Percentiles rank a stretch among this genome's conserved stretches.
Conservation (phyloP, 805 yeast genomes). For the Sugiyamaella mastotermitis region DNA sequence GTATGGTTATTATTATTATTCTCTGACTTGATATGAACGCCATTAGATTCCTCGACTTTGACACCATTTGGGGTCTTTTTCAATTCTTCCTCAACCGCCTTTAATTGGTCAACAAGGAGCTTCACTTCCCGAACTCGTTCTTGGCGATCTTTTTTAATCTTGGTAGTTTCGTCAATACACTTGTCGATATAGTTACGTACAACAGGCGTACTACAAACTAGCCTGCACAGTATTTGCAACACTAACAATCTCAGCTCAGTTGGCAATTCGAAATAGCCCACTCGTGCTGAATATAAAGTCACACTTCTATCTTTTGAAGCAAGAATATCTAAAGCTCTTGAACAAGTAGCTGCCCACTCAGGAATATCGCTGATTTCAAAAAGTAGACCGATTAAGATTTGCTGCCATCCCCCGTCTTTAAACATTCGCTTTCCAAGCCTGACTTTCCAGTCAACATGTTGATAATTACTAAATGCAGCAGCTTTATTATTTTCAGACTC, state of each 20-base stretch:
- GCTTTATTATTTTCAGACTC: conserved; percentile 16
- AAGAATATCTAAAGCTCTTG: conserved; percentile 43
- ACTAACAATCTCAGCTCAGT: conserved; percentile 49
- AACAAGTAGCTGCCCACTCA: conserved; percentile 45
- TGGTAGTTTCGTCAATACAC: conserved; percentile 58
- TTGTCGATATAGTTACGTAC: conserved; percentile 63
- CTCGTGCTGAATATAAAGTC: conserved; percentile 42
- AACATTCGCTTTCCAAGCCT: conserved; percentile 68
- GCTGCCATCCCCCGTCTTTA: conserved; percentile 82
- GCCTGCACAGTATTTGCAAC: conserved; percentile 56
- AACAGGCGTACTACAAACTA: conserved; percentile 51
- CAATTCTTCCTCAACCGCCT: conserved; percentile 38
- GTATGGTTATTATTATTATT: conserved; percentile 6
- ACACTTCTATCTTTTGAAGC: conserved; percentile 49
- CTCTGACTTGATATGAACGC: conserved; percentile 6
- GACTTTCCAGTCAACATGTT: conserved; percentile 57
- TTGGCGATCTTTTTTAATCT: conserved; percentile 57
- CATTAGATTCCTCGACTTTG: conserved; percentile 2
- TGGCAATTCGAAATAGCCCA: conserved; percentile 52
- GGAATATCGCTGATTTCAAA: conserved; percentile 53
- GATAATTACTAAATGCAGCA: conserved; percentile 14
- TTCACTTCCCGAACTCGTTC: conserved; percentile 62
- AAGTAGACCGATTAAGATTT: conserved; percentile 67
- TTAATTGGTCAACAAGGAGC: conserved; percentile 44
- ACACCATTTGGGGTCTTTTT: conserved; percentile 25